Base-by-base conservation (phyloP, 768 basidiomycete genomes). In the Mycena epipterygia region DNA sequence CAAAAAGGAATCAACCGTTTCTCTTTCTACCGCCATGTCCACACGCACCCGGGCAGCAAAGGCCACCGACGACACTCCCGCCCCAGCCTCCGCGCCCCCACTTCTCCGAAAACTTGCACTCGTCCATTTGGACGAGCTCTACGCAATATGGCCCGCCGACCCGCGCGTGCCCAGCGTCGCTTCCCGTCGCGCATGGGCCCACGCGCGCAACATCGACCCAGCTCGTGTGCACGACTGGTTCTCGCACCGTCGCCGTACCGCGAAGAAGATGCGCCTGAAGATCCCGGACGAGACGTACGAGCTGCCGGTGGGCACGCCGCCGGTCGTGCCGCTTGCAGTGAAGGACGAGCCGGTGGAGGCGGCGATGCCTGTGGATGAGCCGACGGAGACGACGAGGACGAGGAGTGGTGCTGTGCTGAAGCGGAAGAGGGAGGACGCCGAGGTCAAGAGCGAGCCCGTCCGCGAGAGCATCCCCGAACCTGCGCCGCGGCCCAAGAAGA, bases 101-200 rank as follows among this genome's bases (percentile, higher is more conserved):
- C 21, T 13, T n/a, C 3, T 11, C 17, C 3, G 5, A 27, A 52
- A 44, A 51, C 67, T 72, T 9, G 64, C 70, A 17, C 57, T 41
- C 9, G 75, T 37, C 21, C 81, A 85, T 65, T 73, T 81, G 37
- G 76, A 81, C 48, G 82, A 86, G 73, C 79, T 86, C 19, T 46
- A 67, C 11, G 46, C 33, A 2, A 80, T 85, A 41, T 86, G 85
- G 84, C 78, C 76, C 30, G 69, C 67, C 6, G 81, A 86, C 59
- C 75, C 71, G 49, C 80, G 84, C 25, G 81, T 82, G 23, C 85
- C 84, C 0, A 76, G 82, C n/a, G 68, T 74, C 12, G 70, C 71
- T 12, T 85, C 84, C 29, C 80, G 84, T 5, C 78, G 79, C 16
- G 78, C 80, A 11, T 85, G 85, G 85, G 80, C 82, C 7, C 71